These are phyloP conservation scores for Piromyces finnis DNA, from an alignment of 192 early-diverging fungal genomes.

Conservation along the genomic window DNA sequence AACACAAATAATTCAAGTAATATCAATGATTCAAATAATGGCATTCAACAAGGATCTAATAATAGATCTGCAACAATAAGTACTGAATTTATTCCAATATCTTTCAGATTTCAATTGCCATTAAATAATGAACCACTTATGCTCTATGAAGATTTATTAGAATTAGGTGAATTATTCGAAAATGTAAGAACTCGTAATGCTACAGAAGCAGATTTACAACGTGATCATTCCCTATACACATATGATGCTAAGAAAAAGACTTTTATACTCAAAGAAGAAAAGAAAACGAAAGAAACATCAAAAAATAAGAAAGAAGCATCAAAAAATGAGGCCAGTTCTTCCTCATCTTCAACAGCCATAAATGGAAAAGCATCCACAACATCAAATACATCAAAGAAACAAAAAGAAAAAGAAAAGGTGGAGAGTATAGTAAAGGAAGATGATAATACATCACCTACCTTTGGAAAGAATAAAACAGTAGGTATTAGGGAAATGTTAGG, in stretches of 20 bases:
- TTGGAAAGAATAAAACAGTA: not conserved
- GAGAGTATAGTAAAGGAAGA: not conserved
- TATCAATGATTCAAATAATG: not conserved
- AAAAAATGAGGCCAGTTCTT: too few species aligned
- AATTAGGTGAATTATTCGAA: not conserved
- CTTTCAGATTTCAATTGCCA: not conserved
- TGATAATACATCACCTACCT: not conserved
- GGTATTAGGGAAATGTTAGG: not conserved
- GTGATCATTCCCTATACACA: not conserved
- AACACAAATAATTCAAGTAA: not conserved
- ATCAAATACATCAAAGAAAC: not conserved
- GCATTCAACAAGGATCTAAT: too few species aligned
- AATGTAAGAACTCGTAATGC: not conserved
- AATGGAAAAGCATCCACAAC: too few species aligned
- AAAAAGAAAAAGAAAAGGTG: not conserved
- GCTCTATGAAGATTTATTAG: not conserved
- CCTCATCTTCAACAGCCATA: too few species aligned
- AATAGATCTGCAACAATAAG: not conserved
- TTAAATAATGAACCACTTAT: not conserved
- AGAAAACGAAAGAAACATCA: not conserved
- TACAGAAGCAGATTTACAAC: not conserved
- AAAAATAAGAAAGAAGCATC: too few species aligned
- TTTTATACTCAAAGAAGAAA: not conserved
- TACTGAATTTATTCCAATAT: not conserved
- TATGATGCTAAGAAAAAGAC: not conserved